Base-by-base conservation (phyloP, 768 basidiomycete species). In the Lentinula detonsa region DNA sequence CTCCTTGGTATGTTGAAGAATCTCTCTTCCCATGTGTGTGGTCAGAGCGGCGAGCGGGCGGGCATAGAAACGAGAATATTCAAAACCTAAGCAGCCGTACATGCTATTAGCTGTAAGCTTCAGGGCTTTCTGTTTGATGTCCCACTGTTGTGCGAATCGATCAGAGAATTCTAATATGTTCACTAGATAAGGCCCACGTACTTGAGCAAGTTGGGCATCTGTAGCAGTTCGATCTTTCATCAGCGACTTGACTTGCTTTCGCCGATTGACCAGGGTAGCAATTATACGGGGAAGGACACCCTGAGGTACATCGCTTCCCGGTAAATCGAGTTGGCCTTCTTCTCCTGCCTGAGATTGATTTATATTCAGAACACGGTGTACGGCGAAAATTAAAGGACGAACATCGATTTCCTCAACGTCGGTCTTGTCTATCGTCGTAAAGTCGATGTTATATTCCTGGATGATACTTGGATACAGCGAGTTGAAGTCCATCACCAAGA, bases 401-500 rank as follows among this genome's bases (percentile, higher is more conserved):
- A 63, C 62, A 23, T 63, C 62, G n/a, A 58, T 78, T 73, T 78
- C 90, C 68, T 84, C 84, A 61, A 80, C 77, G 28, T 85, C 85
- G 7, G 81, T 77, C 59, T 83, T 82, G 49, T 93, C 90, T 18
- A 98, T 88, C 0, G 97, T 99, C 9, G 97, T 98, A 68, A 98
- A 98, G 74, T 98, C 97, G 66, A 99, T 98, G 71, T 99, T 98
- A 71, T 92, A 99, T 78, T 99, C 97, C 69, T 98, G 97, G 52
- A 99, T 99, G 78, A 99, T 99, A 72, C 92, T 95, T 5, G 97
- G 97, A 71, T 99, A 99, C 60, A 99, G 80, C 63, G 95, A 97
- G 74, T 99, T 99, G 86, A 98, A 99, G 73, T 99, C 97, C 97
- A 99, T 99, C 73, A 99, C 97, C 16, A 99, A 82, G 73, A 98